Percentiles rank a stretch among this genome's conserved stretches.
Conservation (phyloP, 257 asterid genomes). For the Lavandula angustifolia region DNA sequence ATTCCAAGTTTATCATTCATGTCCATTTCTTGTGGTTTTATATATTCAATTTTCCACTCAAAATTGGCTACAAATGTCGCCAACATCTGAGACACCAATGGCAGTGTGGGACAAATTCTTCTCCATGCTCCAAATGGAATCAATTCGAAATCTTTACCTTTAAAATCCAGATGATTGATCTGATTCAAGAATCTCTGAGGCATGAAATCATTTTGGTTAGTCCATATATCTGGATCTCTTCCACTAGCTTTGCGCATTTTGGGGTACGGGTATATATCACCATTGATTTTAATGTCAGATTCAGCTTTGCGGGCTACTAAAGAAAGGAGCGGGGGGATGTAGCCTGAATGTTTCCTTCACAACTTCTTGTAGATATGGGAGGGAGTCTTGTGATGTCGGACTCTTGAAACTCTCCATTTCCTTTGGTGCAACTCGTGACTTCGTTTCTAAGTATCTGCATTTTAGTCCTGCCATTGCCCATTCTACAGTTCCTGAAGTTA, state of each 20-base stretch:
- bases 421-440: background rate
- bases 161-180: background rate
- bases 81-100: conserved; percentile 1
- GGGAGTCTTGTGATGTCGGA: background rate
- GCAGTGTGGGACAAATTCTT: background rate
- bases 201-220: background rate
- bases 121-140: no score
- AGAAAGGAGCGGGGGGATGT: background rate
- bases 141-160: no score
- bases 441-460: background rate
- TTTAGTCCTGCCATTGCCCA: conserved; percentile 16
- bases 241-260: background rate
- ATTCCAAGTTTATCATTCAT: no score
- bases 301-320: background rate
- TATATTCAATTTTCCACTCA: background rate
- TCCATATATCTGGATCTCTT: background rate
- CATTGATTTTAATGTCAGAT: background rate
- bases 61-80: background rate
- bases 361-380: conserved; percentile 1
- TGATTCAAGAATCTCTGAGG: conserved; percentile 10
- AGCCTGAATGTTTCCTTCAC: no score
- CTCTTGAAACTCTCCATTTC: background rate
- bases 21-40: background rate
- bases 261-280: background rate
- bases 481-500: background rate